Conservation (phyloP, 495 filamentous ascomycete species). For the Cercophora samala region DNA sequence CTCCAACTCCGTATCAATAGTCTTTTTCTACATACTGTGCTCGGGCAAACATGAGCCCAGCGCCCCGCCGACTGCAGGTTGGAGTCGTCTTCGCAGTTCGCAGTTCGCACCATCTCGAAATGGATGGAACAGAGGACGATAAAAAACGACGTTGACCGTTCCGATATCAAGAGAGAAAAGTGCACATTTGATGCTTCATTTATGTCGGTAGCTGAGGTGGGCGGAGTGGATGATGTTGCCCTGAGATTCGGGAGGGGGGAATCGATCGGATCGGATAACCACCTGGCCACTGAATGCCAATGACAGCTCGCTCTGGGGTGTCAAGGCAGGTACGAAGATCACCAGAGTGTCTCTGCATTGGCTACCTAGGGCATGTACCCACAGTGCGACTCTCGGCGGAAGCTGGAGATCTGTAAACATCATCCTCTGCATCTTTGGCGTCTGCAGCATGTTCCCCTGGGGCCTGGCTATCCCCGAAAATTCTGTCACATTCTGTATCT, state of each 20-base stretch:
- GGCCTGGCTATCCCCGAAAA: neutral
- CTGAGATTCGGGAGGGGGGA: neutral
- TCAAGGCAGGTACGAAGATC: neutral
- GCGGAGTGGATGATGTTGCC: neutral
- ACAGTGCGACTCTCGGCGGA: neutral
- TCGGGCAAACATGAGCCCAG: neutral
- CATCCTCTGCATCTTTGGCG: neutral
- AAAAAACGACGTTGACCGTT: neutral
- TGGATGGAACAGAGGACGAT: neutral
- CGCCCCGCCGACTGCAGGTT: neutral
- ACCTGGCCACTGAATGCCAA: slow-evolving; percentile 1
- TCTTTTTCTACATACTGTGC: neutral
- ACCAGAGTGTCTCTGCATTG: neutral
- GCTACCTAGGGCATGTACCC: neutral
- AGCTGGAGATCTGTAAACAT: neutral
- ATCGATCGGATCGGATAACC: slow-evolving; percentile 3
- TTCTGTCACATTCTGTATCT: neutral
- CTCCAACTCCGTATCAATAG: neutral
- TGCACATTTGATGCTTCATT: neutral
- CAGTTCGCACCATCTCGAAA: neutral
- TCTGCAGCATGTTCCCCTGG: neutral
- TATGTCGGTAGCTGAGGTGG: neutral
- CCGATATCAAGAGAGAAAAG: neutral
- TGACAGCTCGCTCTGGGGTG: neutral
- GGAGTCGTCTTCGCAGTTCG: neutral